Percentiles rank a stretch among this genome's conserved stretches.
Evolutionary conservation across 2,329 filamentous ascomycete genomes (phyloP).

Genomic region (Trichoderma pleuroti): DNA sequence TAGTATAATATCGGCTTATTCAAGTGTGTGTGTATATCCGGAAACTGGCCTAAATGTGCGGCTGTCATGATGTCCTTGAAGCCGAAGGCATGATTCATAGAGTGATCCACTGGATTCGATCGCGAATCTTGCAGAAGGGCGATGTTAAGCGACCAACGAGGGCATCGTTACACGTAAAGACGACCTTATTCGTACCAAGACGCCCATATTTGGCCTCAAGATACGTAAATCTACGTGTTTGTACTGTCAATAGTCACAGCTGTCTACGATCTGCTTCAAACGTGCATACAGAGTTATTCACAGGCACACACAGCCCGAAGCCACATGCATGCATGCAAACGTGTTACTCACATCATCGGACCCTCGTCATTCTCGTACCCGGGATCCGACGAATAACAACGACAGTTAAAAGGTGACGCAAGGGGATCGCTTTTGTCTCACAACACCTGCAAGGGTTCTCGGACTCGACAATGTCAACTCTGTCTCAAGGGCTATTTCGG

Average conservation of each 20-base stretch:
- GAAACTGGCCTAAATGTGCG: not conserved
- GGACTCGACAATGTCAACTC: not conserved
- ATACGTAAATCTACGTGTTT: not conserved
- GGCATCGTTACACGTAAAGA: not conserved
- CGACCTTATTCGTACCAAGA: not conserved
- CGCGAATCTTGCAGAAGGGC: not conserved
- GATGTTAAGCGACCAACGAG: not conserved
- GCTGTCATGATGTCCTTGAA: not conserved
- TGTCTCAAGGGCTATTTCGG: not conserved
- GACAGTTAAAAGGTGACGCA: not conserved
- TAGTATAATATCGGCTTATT: not conserved
- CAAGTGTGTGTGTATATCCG: rapidly evolving
- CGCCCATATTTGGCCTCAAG: not conserved
- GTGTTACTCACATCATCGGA: not conserved
- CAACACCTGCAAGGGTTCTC: not conserved
- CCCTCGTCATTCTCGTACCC: not conserved
- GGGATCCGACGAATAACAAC: not conserved
- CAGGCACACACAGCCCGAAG: not conserved
- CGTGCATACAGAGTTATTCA: not conserved
- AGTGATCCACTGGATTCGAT: not conserved
- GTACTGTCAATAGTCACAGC: not conserved
- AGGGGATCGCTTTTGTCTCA: not conserved
- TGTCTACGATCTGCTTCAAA: not conserved
- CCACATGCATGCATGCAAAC: not conserved
- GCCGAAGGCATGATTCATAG: not conserved